Base-by-base conservation (phyloP, 176 grass and related monocot genomes). In the Musa acuminata region DNA sequence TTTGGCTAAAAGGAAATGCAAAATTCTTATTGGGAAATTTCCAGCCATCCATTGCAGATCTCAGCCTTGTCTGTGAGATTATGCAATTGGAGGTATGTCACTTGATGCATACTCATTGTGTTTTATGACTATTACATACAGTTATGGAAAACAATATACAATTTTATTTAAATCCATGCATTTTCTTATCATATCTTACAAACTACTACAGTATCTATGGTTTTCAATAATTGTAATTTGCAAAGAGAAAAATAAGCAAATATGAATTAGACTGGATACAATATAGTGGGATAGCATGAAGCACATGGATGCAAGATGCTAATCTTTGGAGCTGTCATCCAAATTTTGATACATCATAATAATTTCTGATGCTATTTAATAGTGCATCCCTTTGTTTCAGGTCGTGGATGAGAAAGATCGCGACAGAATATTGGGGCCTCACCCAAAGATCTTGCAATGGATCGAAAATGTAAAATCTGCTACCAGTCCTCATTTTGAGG, bases 51-150 rank as follows among this genome's bases (percentile, higher is more conserved):
- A 87, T 98, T 60, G 88, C 90, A 54, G 90, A 97, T 80, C 85
- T 97, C 67, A 89, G 90, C 84, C 90, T 98, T 74, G 87, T 91
- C 59, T 98, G 94, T 51, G 94, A 98, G 79, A 89, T 98, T 72
- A 91, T 89, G 88, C 88, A 98, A 65, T 58, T 93, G 59, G 90
- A 98, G 90, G 94, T 93, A 91, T 19, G 73, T 79, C 9, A 35
- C 72, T 49, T 8, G 52, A 2, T 35, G 29, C 51, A 17, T 26
- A 29, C 72, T 55, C 3, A 35, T 35, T 35, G 3, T 3, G 3
- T 35, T 35, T 35, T 35, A 35, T 35, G 29, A 35, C 29, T 35
- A 35, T 35, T 35, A 35, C 29, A 35, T 5, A 35, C 29, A 5
- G 29, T 35, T 35, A 35, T 35, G 29, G 29, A 35, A 35, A 35